Conservation (phyloP, 768 basidiomycete species). For the Chalciporus chontae region DNA sequence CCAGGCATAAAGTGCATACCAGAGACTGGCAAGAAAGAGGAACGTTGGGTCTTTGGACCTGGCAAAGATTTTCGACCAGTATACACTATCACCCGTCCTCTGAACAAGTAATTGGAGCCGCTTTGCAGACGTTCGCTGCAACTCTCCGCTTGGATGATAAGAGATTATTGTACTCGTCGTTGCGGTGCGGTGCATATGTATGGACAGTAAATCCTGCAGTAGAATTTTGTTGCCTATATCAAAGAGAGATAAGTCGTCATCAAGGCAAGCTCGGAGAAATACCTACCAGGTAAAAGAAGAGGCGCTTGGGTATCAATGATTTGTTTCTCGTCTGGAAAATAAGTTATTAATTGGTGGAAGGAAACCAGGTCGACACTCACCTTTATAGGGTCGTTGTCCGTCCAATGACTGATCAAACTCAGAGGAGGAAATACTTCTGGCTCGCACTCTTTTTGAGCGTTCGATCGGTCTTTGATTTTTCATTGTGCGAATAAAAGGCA, state of each 20-base stretch:
- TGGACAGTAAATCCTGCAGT: constrained; percentile 45
- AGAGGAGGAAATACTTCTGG: neutral
- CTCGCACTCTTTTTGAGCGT: constrained; percentile 13
- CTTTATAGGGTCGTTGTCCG: constrained; percentile 10
- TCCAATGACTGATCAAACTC: neutral
- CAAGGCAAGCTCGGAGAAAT: neutral
- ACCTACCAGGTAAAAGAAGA: constrained; percentile 35
- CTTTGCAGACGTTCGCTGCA: constrained; percentile 26
- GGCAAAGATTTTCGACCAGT: constrained; percentile 30
- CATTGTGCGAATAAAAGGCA: constrained; percentile 49
- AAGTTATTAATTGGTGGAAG: neutral
- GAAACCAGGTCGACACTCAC: constrained; percentile 4
- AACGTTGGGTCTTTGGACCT: constrained; percentile 49
- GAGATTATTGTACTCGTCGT: constrained; percentile 24
- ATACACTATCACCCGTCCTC: constrained; percentile 32
- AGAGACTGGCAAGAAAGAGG: constrained; percentile 48
- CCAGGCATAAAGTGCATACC: constrained; percentile 62
- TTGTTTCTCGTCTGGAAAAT: constrained; percentile 17
- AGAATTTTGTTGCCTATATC: constrained; percentile 19
- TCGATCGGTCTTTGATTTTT: constrained; percentile 25
- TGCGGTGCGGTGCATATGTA: constrained; percentile 47
- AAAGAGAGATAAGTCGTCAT: neutral
- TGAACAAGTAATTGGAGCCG: constrained; percentile 28
- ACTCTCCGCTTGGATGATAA: constrained; percentile 27
- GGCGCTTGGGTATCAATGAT: constrained; percentile 54